Base-by-base conservation (phyloP, 1,284 basidiomycete species). In the Rugosomyces carneus region DNA sequence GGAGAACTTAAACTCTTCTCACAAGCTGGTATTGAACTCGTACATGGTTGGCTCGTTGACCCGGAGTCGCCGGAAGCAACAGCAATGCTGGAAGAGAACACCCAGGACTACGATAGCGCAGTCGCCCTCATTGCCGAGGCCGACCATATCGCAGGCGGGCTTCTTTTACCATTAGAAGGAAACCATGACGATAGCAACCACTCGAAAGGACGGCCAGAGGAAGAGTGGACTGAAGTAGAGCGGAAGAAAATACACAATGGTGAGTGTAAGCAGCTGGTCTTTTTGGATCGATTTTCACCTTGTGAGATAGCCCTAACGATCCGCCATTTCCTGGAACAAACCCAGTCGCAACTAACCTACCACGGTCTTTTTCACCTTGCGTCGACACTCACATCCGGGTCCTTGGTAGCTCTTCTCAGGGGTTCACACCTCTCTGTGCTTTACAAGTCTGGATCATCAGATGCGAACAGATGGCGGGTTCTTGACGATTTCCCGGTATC, bases 11-110 rank as follows among this genome's bases (percentile, higher is more conserved):
- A 85, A 42, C 75, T 95, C 3, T 96, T 96, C 60, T 70, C 82
- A n/a, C 79, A 89, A 41, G 87, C 83, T 0, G 80, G 81, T 5
- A 88, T 95, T 38, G 70, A 78, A 10, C 80, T 95, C 39, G 80
- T 93, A 0, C 92, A 95, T 53, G 93, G 93, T 0, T 95, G 93
- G 93, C 73, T 95, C n/a, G 85, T 85, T 6, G 89, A 95, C 56
- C 82, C 84, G 0, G 72, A 75, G 0, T 80, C 80, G 40, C 62
- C 69, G 0, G 85, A 89, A 56, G 78, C 76, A 19, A 57, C 60
- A 1, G 77, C 79, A 0, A 61, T 93, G 49, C 39, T 35, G 7
- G 52, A 55, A 40, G 60, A 68, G 21, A 69, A 66, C 26, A 67
- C 70, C 10, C 68, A 68, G 37, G 84, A 89, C 60, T 89, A 89